Evolutionary conservation across 306 rosid species (phyloP), one percentile per base, ranked within the genome.

Genomic region (Astragalus membranaceus): DNA sequence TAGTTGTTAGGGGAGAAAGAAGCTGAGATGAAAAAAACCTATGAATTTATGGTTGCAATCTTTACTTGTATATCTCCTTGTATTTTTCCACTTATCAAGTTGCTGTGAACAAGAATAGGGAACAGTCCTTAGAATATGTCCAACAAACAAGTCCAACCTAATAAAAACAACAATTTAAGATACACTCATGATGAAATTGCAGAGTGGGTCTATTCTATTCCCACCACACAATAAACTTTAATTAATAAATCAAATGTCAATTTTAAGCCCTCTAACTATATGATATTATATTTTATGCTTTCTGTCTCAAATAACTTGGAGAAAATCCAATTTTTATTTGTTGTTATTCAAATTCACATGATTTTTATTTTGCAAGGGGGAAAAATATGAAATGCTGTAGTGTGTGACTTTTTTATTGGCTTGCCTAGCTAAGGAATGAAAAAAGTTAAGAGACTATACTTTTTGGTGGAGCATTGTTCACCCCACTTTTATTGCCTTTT

Each of bases 41-140:
- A 69, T 52, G 52, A 53, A 37, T 43, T 16, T 48, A 51, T 72
- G 81, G 73, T 79, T 29, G 75, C 61, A 46, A 77, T 53, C 57
- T 66, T 83, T 14, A 61, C 33, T 9, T 32, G 15, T 14, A 5
- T 83, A 70, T 70, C 68, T 77, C 54, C 70, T 88, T 87, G 97
- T 90, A 83, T 50, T 86, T 81, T 93, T 86, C 86, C 88, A 85
- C 77, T 88, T 79, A 89, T 88, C 86, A 49, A 82, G 84, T 83
- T 86, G 82, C 82, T 84, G 41, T 58, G 74, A 81, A 82, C 86
- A 73, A 73, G 80, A 91, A 84, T 79, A 71, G 85, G 70, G 74
- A 85, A 88, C 60, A 80, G 89, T 82, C 61, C 33, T 32, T 72
- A 73, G 62, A 76, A 74, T 72, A 50, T 20, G 84, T 87, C 89